A percentile compares a stretch with the other conserved stretches of the same genome.
Evolutionary conservation across 768 basidiomycete species (phyloP).

Genomic region (Panellus pusillus): DNA sequence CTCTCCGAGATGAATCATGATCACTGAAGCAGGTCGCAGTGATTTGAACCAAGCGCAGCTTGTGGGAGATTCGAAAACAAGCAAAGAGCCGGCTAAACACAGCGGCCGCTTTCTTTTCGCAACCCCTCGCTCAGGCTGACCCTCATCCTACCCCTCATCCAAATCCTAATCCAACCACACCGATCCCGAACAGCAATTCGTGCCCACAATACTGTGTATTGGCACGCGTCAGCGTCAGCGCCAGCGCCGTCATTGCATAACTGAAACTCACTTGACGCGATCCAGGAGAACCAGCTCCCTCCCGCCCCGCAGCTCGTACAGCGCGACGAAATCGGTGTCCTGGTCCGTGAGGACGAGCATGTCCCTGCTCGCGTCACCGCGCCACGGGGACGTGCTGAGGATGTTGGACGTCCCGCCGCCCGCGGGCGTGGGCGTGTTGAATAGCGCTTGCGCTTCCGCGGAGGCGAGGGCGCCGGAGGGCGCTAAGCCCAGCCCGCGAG

Average conservation of each 20-base stretch:
- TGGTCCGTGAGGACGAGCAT: constrained; percentile 20
- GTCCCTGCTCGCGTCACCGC: constrained; percentile 13
- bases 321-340: constrained; percentile 16
- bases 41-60: too few relatives aligned
- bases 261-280: constrained; percentile 12
- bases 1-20: too few relatives aligned
- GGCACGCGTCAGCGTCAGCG: neutral
- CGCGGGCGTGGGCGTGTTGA: constrained; percentile 14
- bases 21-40: too few relatives aligned
- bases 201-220: constrained; percentile 9
- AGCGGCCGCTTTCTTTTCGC: too few relatives aligned
- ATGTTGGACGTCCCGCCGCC: constrained; percentile 19
- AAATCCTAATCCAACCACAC: constrained; percentile 16
- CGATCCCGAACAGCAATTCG: constrained; percentile 19
- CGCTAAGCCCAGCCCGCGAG: too few relatives aligned
- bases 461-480: too few relatives aligned
- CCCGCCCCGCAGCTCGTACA: constrained; percentile 14
- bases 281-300: constrained; percentile 14
- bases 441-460: too few relatives aligned
- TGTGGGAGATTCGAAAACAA: too few relatives aligned
- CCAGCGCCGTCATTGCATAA: neutral
- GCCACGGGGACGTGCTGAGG: constrained; percentile 17
- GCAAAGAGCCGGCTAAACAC: too few relatives aligned
- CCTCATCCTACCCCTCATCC: too few relatives aligned
- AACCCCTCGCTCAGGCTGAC: too few relatives aligned